These are phyloP conservation scores for Phytophthora podocarpi DNA, from an alignment of 352 stramenopile genomes.

Conservation along the genomic window DNA sequence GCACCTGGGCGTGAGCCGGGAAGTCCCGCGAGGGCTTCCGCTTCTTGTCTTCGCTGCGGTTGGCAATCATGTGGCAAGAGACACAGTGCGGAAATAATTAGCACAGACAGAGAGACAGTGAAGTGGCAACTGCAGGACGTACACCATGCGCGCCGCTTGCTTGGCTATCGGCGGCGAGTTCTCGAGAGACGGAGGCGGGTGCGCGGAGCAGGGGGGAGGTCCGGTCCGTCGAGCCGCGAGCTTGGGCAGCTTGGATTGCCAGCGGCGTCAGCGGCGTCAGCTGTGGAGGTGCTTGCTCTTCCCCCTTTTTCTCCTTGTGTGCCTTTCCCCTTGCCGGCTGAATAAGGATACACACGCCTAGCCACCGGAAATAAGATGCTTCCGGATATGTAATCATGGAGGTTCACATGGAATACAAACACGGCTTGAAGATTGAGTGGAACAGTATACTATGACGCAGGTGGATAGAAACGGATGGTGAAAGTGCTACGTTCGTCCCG, in stretches of 20 bases:
- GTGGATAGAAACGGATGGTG: not conserved
- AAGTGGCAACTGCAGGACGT: conserved; percentile 4
- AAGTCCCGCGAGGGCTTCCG: conserved; percentile 84
- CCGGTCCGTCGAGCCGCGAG: not conserved
- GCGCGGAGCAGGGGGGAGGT: not conserved
- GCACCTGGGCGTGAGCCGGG: conserved; percentile 71
- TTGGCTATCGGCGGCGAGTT: too few relatives aligned
- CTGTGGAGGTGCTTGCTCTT: conserved; percentile 21
- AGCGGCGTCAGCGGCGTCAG: conserved; percentile 4
- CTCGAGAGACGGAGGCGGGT: conserved; percentile 16
- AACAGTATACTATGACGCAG: not conserved
- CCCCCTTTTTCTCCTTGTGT: conserved; percentile 38
- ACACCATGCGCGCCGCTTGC: conserved; percentile 39
- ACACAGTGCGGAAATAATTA: conserved; percentile 10
- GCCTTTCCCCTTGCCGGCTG: conserved; percentile 15
- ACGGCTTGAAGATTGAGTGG: not conserved
- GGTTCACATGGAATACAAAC: not conserved
- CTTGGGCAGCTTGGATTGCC: conserved; percentile 5
- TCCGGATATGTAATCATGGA: not conserved
- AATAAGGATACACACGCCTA: conserved; percentile 25
- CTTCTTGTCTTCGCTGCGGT: conserved; percentile 77
- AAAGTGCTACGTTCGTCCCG: not conserved
- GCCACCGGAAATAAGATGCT: not conserved
- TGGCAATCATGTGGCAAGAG: conserved; percentile 12
- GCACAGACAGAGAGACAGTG: conserved; percentile 8